Percentiles rank a stretch among this genome's conserved stretches.
These are phyloP conservation scores for Ampelocalamus luodianensis DNA, from an alignment of 176 grass and related monocot species.

Conservation along the genomic window DNA sequence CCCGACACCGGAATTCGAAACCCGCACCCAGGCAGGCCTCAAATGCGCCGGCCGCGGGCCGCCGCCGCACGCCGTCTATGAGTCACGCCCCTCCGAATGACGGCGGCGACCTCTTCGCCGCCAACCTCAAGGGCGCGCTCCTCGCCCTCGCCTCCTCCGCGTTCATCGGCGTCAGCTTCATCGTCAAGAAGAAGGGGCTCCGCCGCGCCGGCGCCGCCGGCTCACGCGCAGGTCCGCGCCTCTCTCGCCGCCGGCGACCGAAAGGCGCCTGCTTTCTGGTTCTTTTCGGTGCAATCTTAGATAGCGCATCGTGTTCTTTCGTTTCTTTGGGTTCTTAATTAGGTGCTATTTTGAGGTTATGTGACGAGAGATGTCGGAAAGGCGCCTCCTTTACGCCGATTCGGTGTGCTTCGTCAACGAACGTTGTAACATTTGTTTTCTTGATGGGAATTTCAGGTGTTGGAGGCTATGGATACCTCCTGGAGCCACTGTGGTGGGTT, in stretches of 20 bases:
- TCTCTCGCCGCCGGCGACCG: slow-evolving; percentile 27
- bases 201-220: slow-evolving; percentile 74
- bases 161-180: slow-evolving; percentile 99
- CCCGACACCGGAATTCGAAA: slow-evolving; percentile 7
- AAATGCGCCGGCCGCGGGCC: slow-evolving; percentile 44
- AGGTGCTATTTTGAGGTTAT: slow-evolving; percentile 14
- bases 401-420: slow-evolving; percentile 3
- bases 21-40: slow-evolving; percentile 29
- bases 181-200: slow-evolving; percentile 97
- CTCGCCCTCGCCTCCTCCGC: slow-evolving; percentile 84
- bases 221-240: slow-evolving; percentile 63
- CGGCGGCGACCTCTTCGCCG: slow-evolving; percentile 69
- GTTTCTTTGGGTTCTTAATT: slow-evolving; percentile 3
- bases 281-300: slow-evolving; percentile 27
- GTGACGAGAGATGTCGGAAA: slow-evolving; percentile 3
- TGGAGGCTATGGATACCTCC: slow-evolving; percentile 87
- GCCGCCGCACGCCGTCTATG: slow-evolving; percentile 48
- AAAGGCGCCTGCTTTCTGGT: neutral
- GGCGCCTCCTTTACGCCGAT: slow-evolving; percentile 20
- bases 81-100: slow-evolving; percentile 30
- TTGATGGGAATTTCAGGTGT: slow-evolving; percentile 57
- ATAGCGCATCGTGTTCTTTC: slow-evolving; percentile 34
- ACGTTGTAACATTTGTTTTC: slow-evolving; percentile 1
- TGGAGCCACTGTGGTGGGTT: slow-evolving; percentile 95
- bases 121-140: slow-evolving; percentile 87